phyloP scores from a whole-genome alignment of 495 filamentous ascomycete species.

The Entonaema liquescens region DNA sequence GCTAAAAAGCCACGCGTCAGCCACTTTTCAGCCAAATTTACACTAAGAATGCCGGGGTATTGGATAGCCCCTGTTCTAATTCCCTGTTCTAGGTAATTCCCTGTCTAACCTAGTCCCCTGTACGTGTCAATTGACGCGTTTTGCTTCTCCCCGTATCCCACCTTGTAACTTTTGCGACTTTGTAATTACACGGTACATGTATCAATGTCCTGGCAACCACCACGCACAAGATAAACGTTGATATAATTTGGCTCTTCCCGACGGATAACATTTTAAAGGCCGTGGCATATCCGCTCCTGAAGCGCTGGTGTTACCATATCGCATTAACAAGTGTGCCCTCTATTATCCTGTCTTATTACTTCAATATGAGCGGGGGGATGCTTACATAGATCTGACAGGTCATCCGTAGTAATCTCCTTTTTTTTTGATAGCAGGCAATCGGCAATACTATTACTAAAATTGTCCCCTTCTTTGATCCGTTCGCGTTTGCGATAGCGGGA shows the following conservation, averaged over 20 bases:
- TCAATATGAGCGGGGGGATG: too few species aligned
- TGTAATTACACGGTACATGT: background rate
- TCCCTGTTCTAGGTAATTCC: background rate
- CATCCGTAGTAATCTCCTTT: background rate
- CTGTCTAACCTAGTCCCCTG: background rate
- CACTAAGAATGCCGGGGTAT: background rate
- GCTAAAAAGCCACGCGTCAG: background rate
- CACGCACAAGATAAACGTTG: slow-evolving; percentile 14
- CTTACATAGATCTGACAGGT: background rate
- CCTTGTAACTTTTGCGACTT: background rate
- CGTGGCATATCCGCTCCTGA: background rate
- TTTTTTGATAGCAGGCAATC: background rate
- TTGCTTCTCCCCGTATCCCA: background rate
- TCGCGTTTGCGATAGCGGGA: too few species aligned
- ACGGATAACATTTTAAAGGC: background rate
- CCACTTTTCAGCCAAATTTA: background rate
- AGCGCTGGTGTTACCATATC: background rate
- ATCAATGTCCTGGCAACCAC: slow-evolving; percentile 15
- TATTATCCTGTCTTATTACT: too few species aligned
- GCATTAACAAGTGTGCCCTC: background rate
- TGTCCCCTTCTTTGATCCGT: too few species aligned
- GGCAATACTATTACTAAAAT: too few species aligned
- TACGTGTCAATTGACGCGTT: background rate
- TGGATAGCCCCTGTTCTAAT: background rate
- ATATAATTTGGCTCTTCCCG: background rate